A percentile compares a stretch with the other conserved stretches of the same genome.
Conservation (phyloP, 2,329 filamentous ascomycete genomes). For the Chaetomium olivaceum region DNA sequence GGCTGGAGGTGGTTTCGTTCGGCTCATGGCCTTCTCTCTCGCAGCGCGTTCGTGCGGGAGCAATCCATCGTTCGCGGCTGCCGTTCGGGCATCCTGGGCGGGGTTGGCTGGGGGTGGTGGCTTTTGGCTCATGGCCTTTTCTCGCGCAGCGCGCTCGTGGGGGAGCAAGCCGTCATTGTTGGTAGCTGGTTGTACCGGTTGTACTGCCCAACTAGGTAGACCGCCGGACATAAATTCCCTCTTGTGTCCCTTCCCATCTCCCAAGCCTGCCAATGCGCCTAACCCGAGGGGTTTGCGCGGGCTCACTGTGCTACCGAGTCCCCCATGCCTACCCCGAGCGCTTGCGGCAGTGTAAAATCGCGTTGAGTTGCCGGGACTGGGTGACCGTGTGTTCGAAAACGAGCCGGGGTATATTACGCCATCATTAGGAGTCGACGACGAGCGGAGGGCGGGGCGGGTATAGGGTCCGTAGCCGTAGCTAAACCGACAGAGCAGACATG, state of each 20-base stretch:
- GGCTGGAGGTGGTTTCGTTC: neutral
- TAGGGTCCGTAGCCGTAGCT: conserved; percentile 26
- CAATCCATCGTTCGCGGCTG: conserved; percentile 4
- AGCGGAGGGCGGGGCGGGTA: conserved; percentile 16
- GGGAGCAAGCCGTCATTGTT: conserved; percentile 24
- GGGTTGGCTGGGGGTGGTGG: neutral
- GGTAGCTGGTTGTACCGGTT: neutral
- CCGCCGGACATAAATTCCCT: neutral
- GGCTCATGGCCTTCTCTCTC: conserved; percentile 11
- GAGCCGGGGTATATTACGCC: neutral
- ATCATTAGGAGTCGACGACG: conserved; percentile 1
- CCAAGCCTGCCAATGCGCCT: neutral
- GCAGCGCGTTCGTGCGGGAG: conserved; percentile 27
- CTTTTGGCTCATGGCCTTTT: conserved; percentile 5
- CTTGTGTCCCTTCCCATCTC: neutral
- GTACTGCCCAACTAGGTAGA: conserved; percentile 17
- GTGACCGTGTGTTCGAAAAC: too few relatives aligned
- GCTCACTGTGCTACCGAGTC: neutral
- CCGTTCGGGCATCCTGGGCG: neutral
- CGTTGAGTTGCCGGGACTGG: neutral
- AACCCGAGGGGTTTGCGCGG: neutral
- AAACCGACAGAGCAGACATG: conserved; percentile 32
- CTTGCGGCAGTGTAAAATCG: conserved; percentile 8
- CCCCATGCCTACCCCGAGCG: neutral
- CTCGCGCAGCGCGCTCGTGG: conserved; percentile 26